Conservation (phyloP, 2,329 filamentous ascomycete genomes). For the Aspergillus flavus region DNA sequence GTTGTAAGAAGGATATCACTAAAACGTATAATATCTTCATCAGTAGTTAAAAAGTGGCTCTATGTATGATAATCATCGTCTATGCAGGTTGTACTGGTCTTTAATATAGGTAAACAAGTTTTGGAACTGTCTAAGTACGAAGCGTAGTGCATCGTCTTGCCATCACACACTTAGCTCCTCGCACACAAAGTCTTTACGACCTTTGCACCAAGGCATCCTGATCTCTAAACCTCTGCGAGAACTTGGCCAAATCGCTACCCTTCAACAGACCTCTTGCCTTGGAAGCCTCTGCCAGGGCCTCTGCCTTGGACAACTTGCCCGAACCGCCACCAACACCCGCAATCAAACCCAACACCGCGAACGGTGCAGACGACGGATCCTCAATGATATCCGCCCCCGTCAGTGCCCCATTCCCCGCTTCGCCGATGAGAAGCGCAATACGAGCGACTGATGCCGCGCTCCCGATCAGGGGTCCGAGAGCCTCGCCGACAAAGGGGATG, state of each 20-base stretch:
- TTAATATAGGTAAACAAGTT: too few species aligned
- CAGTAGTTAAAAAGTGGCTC: too few species aligned
- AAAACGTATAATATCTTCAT: too few species aligned
- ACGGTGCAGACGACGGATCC: constrained; percentile 7
- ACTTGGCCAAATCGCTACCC: not conserved
- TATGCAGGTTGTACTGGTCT: too few species aligned
- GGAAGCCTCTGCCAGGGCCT: not conserved
- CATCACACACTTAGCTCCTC: not conserved
- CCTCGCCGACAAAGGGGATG: constrained; percentile 9
- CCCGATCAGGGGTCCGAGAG: not conserved
- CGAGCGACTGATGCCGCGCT: constrained; percentile 3
- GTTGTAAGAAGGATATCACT: too few species aligned
- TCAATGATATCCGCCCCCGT: constrained; percentile 1
- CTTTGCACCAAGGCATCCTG: constrained; percentile 2
- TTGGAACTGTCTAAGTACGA: too few species aligned
- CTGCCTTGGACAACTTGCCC: not conserved
- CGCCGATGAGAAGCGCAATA: not conserved
- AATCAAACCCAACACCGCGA: not conserved
- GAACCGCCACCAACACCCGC: not conserved
- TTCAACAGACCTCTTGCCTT: not conserved
- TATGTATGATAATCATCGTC: too few species aligned
- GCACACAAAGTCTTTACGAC: not conserved
- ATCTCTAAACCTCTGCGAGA: not conserved
- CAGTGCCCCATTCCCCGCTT: constrained; percentile 2
- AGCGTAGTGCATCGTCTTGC: not conserved